Conservation (phyloP, 2,329 filamentous ascomycete genomes). For the Colletotrichum higginsianum region DNA sequence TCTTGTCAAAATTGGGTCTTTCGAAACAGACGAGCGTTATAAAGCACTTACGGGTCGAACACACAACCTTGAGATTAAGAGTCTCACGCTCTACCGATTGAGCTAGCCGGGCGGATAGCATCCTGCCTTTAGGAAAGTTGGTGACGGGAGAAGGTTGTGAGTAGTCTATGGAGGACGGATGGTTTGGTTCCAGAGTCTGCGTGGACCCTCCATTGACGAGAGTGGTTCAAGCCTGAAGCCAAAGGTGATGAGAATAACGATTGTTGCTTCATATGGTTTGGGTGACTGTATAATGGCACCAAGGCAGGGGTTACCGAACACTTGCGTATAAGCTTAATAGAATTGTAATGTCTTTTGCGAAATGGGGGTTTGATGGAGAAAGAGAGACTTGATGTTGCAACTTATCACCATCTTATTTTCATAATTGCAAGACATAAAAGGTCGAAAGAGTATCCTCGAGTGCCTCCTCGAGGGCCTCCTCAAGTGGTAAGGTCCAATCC, state of each 20-base stretch:
- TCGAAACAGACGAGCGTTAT: neutral
- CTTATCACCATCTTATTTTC: neutral
- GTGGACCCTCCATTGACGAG: neutral
- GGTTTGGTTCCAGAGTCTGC: neutral
- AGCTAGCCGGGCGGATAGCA: conserved; percentile 68
- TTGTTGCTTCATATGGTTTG: neutral
- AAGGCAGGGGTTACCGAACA: neutral
- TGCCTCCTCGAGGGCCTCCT: too few species aligned
- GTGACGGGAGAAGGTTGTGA: neutral
- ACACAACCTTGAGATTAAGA: conserved; percentile 74
- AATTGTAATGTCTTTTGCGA: too few species aligned
- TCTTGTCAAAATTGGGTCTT: neutral
- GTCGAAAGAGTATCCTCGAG: neutral
- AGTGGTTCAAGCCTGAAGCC: too few species aligned
- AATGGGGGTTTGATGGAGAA: neutral
- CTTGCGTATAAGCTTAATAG: neutral
- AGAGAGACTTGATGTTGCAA: too few species aligned
- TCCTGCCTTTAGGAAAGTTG: conserved; percentile 28
- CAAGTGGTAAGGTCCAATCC: too few species aligned
- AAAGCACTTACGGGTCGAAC: conserved; percentile 57
- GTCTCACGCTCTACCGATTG: conserved; percentile 83
- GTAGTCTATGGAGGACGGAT: neutral
- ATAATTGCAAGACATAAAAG: neutral
- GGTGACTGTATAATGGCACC: neutral
- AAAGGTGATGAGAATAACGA: neutral